Base-by-base conservation (phyloP, 768 basidiomycete genomes). In the Rhizopogon vinicolor region DNA sequence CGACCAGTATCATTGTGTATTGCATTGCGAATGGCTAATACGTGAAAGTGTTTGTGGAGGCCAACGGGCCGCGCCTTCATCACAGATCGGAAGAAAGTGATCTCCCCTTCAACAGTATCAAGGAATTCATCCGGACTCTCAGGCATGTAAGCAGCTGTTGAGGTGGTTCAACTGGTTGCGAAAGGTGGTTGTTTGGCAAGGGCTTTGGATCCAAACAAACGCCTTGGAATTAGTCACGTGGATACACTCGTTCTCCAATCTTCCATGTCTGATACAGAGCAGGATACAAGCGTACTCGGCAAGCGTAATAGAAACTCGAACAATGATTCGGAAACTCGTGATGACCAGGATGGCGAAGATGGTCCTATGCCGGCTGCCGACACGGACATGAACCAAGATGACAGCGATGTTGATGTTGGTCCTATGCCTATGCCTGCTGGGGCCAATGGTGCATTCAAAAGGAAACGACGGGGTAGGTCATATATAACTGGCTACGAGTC, bases 51-150 rank as follows among this genome's bases (percentile, higher is more conserved):
- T 29, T 84, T 84, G 69, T 93, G 87, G 33, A 87, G 83, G 43
- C 92, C 92, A 52, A 93, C 82, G 0, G 92, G 92, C 53, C 92
- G 79, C 16, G 89, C 81, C 44, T 84, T 84, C 80, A 89, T 89
- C 51, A 92, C 75, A 7, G 89, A 87, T 49, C 87, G 82, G 67
- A 93, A 93, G 71, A 94, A 88, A 8, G 88, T 79, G 45, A 92
- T 89, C 69, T 94, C 92, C 41, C 92, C 92, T 61, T 86, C 83
- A 52, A 91, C 81, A 7, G 81, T 84, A 65, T 86, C 79, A 41
- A 93, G 82, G 64, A 87, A 85, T 33, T 67, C 68, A 13, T 60
- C 54, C 29, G 66, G 63, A 6, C 63, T 67, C 45, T 68, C 53
- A 18, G 28, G 50, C 46, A 49, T 49, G 33, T 25, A 25, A 25